Evolutionary conservation across 306 rosid species (phyloP).

Genomic region (Coriaria nepalensis): DNA sequence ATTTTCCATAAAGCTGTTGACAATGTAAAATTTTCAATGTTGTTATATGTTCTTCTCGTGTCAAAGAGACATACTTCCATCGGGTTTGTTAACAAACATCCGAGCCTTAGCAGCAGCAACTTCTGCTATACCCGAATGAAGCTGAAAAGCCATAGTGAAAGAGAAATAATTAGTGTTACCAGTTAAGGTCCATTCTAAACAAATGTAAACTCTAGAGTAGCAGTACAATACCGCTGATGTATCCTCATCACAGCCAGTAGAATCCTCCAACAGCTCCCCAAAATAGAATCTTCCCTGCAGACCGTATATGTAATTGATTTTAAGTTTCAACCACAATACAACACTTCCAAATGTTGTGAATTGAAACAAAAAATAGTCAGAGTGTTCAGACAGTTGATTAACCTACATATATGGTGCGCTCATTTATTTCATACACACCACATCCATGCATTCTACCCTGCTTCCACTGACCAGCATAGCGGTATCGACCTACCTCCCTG

Average conservation of each 20-base stretch:
- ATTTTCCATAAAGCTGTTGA: too few species aligned
- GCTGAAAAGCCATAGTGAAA: slow-evolving; percentile 36
- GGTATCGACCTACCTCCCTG: slow-evolving; percentile 92
- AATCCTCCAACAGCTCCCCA: slow-evolving; percentile 57
- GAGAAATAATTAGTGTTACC: slow-evolving; percentile 9
- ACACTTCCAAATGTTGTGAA: not conserved
- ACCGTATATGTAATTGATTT: slow-evolving; percentile 8
- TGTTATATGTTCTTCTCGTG: not conserved
- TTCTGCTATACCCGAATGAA: slow-evolving; percentile 90
- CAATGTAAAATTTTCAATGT: too few species aligned
- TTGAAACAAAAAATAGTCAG: not conserved
- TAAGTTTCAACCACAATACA: not conserved
- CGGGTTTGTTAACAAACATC: slow-evolving; percentile 96
- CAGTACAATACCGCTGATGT: slow-evolving; percentile 42
- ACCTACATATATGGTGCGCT: slow-evolving; percentile 58
- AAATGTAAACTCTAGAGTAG: not conserved
- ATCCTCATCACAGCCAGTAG: slow-evolving; percentile 65
- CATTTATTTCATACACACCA: slow-evolving; percentile 73
- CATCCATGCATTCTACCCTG: slow-evolving; percentile 97
- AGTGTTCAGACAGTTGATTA: slow-evolving; percentile 11
- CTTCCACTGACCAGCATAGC: slow-evolving; percentile 97
- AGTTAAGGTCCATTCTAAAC: not conserved
- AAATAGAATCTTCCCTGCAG: slow-evolving; percentile 96
- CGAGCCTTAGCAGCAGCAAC: slow-evolving; percentile 99
- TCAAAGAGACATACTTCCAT: slow-evolving; percentile 62